Evolutionary conservation across 768 basidiomycete genomes (phyloP).

Genomic region (Polyporus arcularius): DNA sequence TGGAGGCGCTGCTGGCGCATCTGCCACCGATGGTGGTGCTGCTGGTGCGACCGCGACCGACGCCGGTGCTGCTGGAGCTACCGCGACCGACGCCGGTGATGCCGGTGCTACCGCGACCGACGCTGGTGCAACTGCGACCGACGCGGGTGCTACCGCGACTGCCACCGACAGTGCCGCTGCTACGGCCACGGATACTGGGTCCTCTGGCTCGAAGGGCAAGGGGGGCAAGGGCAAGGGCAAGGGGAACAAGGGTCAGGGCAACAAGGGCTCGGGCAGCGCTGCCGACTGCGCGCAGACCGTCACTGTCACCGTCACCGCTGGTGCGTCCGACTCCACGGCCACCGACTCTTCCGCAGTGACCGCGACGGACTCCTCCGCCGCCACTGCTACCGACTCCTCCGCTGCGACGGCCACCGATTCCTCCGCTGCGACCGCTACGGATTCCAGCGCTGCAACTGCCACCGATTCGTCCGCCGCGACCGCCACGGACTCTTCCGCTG

Average conservation of each 20-base stretch:
- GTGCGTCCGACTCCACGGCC: background rate
- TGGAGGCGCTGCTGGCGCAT: background rate
- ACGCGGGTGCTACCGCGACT: background rate
- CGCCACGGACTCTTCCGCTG: background rate
- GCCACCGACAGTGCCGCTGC: slow-evolving; percentile 1
- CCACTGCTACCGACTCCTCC: background rate
- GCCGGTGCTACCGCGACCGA: slow-evolving; percentile 6
- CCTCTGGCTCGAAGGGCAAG: background rate
- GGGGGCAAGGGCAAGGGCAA: background rate
- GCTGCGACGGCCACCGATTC: slow-evolving; percentile 5
- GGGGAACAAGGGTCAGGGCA: too few relatives aligned
- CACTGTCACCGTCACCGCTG: slow-evolving; percentile 1
- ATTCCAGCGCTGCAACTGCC: background rate
- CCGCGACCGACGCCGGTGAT: background rate
- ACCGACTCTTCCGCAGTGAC: background rate
- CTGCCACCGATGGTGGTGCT: background rate
- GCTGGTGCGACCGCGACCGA: background rate
- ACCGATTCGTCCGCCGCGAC: background rate
- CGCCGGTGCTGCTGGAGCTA: background rate
- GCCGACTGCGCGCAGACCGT: background rate
- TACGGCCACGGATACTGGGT: slow-evolving; percentile 2
- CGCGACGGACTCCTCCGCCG: slow-evolving; percentile 9
- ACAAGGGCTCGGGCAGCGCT: too few relatives aligned
- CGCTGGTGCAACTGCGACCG: background rate
- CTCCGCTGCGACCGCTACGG: background rate